phyloP scores from a whole-genome alignment of 148 eudicot species.

The Chenopodium album region DNA sequence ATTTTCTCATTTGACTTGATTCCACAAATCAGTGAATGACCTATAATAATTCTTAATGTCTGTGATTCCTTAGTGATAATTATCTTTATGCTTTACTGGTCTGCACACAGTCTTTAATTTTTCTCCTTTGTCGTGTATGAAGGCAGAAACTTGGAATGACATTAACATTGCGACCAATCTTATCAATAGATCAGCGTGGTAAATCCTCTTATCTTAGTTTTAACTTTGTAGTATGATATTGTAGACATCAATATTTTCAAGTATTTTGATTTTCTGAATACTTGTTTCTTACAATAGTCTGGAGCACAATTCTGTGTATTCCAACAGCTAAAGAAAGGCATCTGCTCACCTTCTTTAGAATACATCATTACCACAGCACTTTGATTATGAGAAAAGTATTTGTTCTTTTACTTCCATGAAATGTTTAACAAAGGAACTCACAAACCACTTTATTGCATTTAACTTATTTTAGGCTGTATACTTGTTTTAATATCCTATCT shows the following conservation, averaged over 20 bases:
- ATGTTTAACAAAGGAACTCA: not conserved
- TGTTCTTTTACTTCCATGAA: not conserved
- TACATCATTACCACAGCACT: not conserved
- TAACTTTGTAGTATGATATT: not conserved
- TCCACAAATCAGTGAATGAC: not conserved
- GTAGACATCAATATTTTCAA: not conserved
- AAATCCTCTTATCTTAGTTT: constrained; percentile 19
- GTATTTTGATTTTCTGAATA: not conserved
- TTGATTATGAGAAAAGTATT: not conserved
- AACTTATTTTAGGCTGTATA: not conserved
- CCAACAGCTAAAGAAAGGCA: not conserved
- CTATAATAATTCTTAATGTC: not conserved
- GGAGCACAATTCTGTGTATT: not conserved
- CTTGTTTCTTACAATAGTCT: not conserved
- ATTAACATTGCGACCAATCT: constrained; percentile 22
- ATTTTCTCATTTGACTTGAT: not conserved
- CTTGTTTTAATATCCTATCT: not conserved
- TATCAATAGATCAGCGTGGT: constrained; percentile 44
- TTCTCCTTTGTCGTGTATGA: constrained; percentile 32
- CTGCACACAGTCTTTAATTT: constrained; percentile 24
- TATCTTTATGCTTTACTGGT: not conserved
- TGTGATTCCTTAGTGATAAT: no score
- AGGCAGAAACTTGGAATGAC: constrained; percentile 56
- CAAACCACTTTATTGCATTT: not conserved
- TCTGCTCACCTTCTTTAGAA: not conserved